Base-by-base conservation (phyloP, 331 rosid genomes). In the Erythrophleum ivorense region DNA sequence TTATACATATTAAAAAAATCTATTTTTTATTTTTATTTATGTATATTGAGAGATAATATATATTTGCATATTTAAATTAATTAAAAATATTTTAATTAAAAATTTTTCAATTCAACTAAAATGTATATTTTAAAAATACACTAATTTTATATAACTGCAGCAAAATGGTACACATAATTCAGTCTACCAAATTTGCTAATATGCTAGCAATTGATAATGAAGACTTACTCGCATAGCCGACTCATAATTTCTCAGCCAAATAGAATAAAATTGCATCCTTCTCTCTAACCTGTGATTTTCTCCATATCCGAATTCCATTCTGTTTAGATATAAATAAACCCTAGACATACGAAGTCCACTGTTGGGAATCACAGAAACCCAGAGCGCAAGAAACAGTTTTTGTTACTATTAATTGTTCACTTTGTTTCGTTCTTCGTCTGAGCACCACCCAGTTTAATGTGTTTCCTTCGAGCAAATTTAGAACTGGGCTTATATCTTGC, bases 241-340 rank as follows among this genome's bases (percentile, higher is more conserved):
- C 36, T 24, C 75, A 70, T 48, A 46, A 13, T 24, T 21, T 48
- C 5, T 10, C 9, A 24, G 40, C 58, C 19, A 0, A 19, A 40
- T 9, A 72, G 45, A 59, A 59, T 31, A 31, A 62, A 15, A 21
- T 67, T 65, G 10, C 45, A 58, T 34, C 21, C 21, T 4, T 3
- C 19, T 63, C 9, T n/a, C 68, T 34, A 31, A 1, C 12, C 24
- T 76, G 62, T 71, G 71, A 33, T 24, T 75, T 57, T 31, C 79
- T 60, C 12, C 18, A 4, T 0, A 40, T 76, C 72, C 52, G 76
- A 45, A 55, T 57, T 21, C 16, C 48, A 11, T 49, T 71, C 13
- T 71, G 10, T 16, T 29, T 29, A 49, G 53, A 81, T 71, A 84
- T 81, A 81, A 34, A 58, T 82, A 65, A 84, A 84, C 86, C 88